Conservation (phyloP, 1,284 basidiomycete species). For the Cryptococcus wingfieldii region DNA sequence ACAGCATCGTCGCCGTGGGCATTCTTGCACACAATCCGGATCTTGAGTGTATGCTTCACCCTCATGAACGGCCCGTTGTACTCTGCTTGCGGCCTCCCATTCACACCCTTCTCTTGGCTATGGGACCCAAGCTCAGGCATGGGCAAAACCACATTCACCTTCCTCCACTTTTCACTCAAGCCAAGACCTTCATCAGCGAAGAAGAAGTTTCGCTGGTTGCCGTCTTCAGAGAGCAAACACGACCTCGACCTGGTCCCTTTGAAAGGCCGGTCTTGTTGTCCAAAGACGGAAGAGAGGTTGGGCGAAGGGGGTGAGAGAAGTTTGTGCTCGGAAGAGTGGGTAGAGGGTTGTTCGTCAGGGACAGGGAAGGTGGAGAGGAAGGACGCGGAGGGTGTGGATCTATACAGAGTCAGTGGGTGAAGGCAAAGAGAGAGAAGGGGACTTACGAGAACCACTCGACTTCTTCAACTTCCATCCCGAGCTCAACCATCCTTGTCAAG, state of each 20-base stretch:
- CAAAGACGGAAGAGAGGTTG: constrained; percentile 15
- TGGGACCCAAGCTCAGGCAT: constrained; percentile 21
- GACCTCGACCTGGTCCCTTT: constrained; percentile 13
- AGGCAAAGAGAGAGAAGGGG: background rate
- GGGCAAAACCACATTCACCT: constrained; percentile 42
- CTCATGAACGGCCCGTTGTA: constrained; percentile 35
- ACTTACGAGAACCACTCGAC: constrained; percentile 36
- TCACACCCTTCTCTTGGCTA: background rate
- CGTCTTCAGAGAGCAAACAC: constrained; percentile 36
- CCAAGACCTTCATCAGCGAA: constrained; percentile 37
- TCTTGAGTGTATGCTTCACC: constrained; percentile 41
- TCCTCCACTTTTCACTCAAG: constrained; percentile 34
- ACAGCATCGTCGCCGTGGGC: constrained; percentile 18
- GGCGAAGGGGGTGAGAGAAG: constrained; percentile 27
- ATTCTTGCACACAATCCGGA: constrained; percentile 31
- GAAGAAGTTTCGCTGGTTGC: constrained; percentile 37
- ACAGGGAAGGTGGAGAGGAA: constrained; percentile 32
- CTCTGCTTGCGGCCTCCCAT: constrained; percentile 24
- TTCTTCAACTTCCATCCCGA: constrained; percentile 48
- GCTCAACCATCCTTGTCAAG: constrained; percentile 26
- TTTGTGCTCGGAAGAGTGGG: constrained; percentile 16
- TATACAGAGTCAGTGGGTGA: constrained; percentile 5
- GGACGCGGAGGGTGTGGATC: constrained; percentile 22
- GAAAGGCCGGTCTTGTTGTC: constrained; percentile 13
- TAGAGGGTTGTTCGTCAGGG: constrained; percentile 31